Evolutionary conservation across 2,329 filamentous ascomycete species (phyloP).

Genomic region (Colletotrichum sp.): DNA sequence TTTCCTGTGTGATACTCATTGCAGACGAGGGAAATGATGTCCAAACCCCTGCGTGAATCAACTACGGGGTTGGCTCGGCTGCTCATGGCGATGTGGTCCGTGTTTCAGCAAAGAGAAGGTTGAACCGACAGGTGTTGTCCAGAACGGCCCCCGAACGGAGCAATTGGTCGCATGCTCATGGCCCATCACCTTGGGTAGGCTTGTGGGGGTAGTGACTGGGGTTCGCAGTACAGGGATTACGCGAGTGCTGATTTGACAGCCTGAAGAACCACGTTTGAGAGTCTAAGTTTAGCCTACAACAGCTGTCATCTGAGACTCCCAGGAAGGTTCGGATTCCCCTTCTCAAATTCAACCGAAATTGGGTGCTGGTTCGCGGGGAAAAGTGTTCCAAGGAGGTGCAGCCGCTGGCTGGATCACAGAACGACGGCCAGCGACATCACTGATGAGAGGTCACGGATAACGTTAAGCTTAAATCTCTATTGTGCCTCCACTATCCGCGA

Average conservation of each 20-base stretch:
- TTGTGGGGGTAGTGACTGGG: background rate
- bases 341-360: background rate
- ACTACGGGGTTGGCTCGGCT: background rate
- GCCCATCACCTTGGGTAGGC: background rate
- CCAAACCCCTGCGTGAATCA: background rate
- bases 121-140: background rate
- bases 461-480: background rate
- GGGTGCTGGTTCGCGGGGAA: background rate
- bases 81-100: background rate
- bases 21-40: background rate
- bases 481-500: background rate
- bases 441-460: background rate
- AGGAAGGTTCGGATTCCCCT: background rate
- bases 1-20: background rate
- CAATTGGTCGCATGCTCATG: background rate
- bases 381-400: background rate
- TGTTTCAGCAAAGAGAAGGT: conserved; percentile 7
- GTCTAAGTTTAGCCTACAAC: conserved; percentile 14
- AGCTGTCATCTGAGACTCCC: conserved; percentile 16
- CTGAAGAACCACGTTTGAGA: conserved; percentile 1
- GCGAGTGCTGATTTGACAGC: background rate
- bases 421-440: background rate
- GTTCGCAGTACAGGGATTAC: background rate
- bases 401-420: background rate
- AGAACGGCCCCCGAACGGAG: background rate